phyloP scores from a whole-genome alignment of 768 basidiomycete genomes.

The Polyporus arcularius region DNA sequence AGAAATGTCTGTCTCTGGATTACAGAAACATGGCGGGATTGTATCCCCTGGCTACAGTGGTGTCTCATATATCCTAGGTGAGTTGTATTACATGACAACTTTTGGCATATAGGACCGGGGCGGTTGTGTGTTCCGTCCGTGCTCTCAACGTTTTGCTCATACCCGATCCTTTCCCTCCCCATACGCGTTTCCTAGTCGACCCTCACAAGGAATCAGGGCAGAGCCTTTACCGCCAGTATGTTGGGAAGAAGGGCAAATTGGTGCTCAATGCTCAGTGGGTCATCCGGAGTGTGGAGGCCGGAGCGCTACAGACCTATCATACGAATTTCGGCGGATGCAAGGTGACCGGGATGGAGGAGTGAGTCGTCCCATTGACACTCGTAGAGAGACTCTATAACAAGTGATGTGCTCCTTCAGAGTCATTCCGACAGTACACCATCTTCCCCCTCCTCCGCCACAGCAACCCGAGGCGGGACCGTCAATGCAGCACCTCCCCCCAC shows the following conservation, averaged over 20 bases:
- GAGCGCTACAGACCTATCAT: slow-evolving; percentile 71
- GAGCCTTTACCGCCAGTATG: slow-evolving; percentile 78
- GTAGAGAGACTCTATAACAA: neutral
- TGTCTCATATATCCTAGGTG: slow-evolving; percentile 79
- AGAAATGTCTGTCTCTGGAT: neutral
- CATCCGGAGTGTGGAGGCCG: slow-evolving; percentile 69
- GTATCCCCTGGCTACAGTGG: slow-evolving; percentile 77
- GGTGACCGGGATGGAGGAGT: slow-evolving; percentile 76
- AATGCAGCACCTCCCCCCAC: slow-evolving; percentile 15
- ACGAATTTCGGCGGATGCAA: slow-evolving; percentile 82
- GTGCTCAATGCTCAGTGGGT: slow-evolving; percentile 78
- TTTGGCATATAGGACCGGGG: neutral
- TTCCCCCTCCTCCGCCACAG: slow-evolving; percentile 1
- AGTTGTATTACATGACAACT: slow-evolving; percentile 23
- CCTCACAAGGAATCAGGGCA: slow-evolving; percentile 79
- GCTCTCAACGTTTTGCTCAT: neutral
- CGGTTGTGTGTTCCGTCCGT: neutral
- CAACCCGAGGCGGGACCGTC: slow-evolving; percentile 4
- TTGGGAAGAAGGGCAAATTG: slow-evolving; percentile 76
- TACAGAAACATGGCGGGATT: slow-evolving; percentile 75
- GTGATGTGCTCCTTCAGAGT: neutral
- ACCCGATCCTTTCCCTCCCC: slow-evolving; percentile 62
- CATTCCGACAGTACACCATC: neutral
- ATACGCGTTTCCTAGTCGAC: slow-evolving; percentile 63
- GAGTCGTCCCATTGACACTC: slow-evolving; percentile 25